A percentile compares a stretch with the other conserved stretches of the same genome.
These are phyloP conservation scores for Cryptococcus maquisensis DNA, from an alignment of 1,284 basidiomycete species.

Conservation along the genomic window DNA sequence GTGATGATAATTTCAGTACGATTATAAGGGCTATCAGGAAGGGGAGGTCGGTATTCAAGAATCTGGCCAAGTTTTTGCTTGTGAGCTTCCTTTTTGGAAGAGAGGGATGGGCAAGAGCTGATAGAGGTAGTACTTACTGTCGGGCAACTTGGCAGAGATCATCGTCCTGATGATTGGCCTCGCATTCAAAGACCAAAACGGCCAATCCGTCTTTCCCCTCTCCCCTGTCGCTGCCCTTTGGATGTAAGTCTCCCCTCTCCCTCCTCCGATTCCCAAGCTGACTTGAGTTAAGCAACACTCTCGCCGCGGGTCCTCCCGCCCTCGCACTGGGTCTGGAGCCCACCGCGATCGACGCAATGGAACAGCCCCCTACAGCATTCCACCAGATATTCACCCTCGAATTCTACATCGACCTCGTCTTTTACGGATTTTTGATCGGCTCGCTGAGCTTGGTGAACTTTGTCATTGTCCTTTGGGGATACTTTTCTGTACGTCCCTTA, in stretches of 20 bases:
- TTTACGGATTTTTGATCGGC: constrained; percentile 64
- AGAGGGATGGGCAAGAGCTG: not conserved
- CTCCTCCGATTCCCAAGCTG: not conserved
- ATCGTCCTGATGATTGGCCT: constrained; percentile 61
- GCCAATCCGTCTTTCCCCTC: constrained; percentile 63
- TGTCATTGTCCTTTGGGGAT: constrained; percentile 58
- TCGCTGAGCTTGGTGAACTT: constrained; percentile 56
- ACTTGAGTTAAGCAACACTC: constrained; percentile 36
- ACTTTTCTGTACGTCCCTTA: constrained; percentile 24
- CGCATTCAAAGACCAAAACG: constrained; percentile 59
- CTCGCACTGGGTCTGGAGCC: constrained; percentile 61
- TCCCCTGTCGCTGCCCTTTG: constrained; percentile 64
- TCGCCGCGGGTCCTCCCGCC: constrained; percentile 57
- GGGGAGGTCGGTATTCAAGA: constrained; percentile 56
- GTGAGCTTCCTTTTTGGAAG: constrained; percentile 8
- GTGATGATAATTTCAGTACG: constrained; percentile 69
- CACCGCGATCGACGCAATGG: constrained; percentile 59
- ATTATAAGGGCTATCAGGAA: constrained; percentile 65
- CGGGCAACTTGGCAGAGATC: constrained; percentile 62
- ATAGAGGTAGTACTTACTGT: constrained; percentile 50
- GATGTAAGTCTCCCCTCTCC: constrained; percentile 39
- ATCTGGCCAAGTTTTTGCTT: constrained; percentile 50
- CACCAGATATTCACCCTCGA: constrained; percentile 56
- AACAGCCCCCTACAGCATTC: constrained; percentile 54
- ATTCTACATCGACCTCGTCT: constrained; percentile 57